Percentiles rank a stretch among this genome's conserved stretches.
Conservation (phyloP, 345 rosid genomes). For the Carallia pectinifolia region DNA sequence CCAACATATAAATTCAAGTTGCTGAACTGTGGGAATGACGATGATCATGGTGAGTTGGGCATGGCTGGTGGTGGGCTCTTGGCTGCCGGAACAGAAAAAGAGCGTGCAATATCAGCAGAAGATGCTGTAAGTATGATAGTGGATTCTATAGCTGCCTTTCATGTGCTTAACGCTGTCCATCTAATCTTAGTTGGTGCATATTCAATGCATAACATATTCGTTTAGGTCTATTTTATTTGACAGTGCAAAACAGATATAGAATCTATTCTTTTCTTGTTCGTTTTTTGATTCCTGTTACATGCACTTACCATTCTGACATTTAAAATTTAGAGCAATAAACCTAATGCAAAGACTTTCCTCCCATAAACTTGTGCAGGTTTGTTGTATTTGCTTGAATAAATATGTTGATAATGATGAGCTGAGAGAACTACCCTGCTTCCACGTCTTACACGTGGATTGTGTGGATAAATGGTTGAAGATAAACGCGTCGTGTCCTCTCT, state of each 20-base stretch:
- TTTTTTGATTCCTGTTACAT: too few species aligned
- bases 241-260: too few species aligned
- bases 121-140: slow-evolving; percentile 68
- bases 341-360: neutral
- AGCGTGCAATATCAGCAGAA: slow-evolving; percentile 72
- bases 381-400: slow-evolving; percentile 70
- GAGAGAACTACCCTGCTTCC: slow-evolving; percentile 65
- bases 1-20: slow-evolving; percentile 73
- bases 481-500: slow-evolving; percentile 75
- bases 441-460: slow-evolving; percentile 66
- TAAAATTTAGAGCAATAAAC: neutral
- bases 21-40: slow-evolving; percentile 31
- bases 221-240: too few species aligned
- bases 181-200: too few species aligned
- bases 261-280: too few species aligned
- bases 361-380: slow-evolving; percentile 39
- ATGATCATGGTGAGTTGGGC: slow-evolving; percentile 42
- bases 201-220: too few species aligned
- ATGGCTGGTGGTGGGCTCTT: slow-evolving; percentile 66
- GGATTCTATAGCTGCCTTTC: neutral
- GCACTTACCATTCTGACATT: neutral
- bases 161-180: too few species aligned
- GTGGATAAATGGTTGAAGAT: slow-evolving; percentile 78
- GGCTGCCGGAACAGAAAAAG: slow-evolving; percentile 64
- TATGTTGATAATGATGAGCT: slow-evolving; percentile 63